These are phyloP conservation scores for Citrus australasica DNA, from an alignment of 345 rosid species.

Conservation along the genomic window DNA sequence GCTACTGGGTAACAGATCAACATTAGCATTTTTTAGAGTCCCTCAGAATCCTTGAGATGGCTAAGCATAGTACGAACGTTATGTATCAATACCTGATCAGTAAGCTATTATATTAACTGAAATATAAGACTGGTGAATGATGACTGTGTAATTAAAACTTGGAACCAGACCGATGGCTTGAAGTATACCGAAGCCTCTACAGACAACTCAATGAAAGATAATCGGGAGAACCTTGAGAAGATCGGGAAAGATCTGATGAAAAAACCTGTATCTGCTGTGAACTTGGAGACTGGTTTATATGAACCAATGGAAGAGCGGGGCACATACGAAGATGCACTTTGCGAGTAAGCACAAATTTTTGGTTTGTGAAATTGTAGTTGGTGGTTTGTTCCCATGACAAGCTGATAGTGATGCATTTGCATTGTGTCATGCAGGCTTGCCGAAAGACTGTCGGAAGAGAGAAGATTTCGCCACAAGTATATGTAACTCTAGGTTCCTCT, in stretches of 20 bases:
- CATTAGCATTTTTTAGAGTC: no score
- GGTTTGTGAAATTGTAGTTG: not conserved
- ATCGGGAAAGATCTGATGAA: not conserved
- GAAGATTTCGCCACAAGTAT: not conserved
- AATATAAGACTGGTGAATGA: not conserved
- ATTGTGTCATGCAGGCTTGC: not conserved
- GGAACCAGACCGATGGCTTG: constrained; percentile 3
- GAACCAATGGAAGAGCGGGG: not conserved
- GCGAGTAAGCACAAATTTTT: not conserved
- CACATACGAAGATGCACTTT: constrained; percentile 12
- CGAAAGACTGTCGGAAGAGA: not conserved
- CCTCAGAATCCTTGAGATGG: no score
- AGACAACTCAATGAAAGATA: not conserved
- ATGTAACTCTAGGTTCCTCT: not conserved
- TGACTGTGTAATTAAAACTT: not conserved
- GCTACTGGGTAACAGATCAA: no score
- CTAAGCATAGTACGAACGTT: no score
- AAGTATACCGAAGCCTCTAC: not conserved
- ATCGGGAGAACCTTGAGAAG: constrained; percentile 11
- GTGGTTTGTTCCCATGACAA: not conserved
- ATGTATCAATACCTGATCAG: no score
- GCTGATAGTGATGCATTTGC: not conserved
- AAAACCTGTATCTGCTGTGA: not conserved
- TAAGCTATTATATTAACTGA: not conserved
- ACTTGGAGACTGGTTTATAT: constrained; percentile 2